phyloP scores from a whole-genome alignment of 345 rosid species.

The Psidium friedrichsthalianum region DNA sequence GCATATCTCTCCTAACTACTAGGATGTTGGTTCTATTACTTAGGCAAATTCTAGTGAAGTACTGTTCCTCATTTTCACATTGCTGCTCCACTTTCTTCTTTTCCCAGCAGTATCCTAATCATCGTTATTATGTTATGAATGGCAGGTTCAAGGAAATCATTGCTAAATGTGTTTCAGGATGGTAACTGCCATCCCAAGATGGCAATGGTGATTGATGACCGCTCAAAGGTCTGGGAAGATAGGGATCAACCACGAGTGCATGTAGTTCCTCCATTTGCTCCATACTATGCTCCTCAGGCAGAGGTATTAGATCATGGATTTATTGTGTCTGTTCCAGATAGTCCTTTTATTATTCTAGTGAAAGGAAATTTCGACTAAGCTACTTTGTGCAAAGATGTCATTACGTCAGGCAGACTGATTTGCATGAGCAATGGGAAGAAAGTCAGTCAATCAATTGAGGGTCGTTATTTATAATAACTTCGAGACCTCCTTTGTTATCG shows the following conservation, averaged over 20 bases:
- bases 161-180: slow-evolving; percentile 75
- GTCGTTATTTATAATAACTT: neutral
- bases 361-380: neutral
- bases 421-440: neutral
- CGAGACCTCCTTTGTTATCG: neutral
- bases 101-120: neutral
- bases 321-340: neutral
- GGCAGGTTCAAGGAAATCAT: slow-evolving; percentile 78
- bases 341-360: neutral
- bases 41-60: neutral
- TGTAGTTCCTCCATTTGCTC: slow-evolving; percentile 84
- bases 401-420: neutral
- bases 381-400: neutral
- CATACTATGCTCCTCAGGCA: slow-evolving; percentile 97
- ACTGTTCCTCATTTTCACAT: neutral
- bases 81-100: neutral
- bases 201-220: slow-evolving; percentile 99
- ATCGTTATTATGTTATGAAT: neutral
- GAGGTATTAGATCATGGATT: slow-evolving; percentile 44
- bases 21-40: neutral
- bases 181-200: slow-evolving; percentile 92
- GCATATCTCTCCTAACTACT: neutral
- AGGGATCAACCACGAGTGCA: slow-evolving; percentile 98
- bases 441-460: neutral
- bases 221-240: slow-evolving; percentile 96